Percentiles rank a stretch among this genome's conserved stretches.
Evolutionary conservation across 225 moss, liverwort and hornwort species (phyloP).

Genomic region (Ulota crispa): DNA sequence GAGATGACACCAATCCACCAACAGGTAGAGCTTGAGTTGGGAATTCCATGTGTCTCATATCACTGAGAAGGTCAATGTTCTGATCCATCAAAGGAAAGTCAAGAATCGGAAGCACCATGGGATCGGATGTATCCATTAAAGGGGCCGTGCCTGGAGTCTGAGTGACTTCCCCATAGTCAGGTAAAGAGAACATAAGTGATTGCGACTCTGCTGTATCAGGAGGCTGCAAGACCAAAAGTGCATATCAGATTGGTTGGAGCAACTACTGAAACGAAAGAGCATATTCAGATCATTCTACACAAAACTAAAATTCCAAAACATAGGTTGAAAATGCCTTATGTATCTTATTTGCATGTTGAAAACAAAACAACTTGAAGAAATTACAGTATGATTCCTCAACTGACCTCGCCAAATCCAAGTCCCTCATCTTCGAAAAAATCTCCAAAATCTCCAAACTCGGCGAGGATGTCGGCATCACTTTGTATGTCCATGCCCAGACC

Average conservation of each 20-base stretch:
- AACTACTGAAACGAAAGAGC: not conserved
- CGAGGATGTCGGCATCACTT: constrained; percentile 96
- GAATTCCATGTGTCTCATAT: constrained; percentile 47
- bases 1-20: constrained; percentile 39
- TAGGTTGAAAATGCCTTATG: not conserved
- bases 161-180: constrained; percentile 81
- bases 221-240: constrained; percentile 59
- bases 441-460: constrained; percentile 98
- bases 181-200: constrained; percentile 75
- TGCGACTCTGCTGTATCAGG: constrained; percentile 99
- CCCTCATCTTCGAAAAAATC: constrained; percentile 98
- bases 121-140: constrained; percentile 80
- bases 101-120: constrained; percentile 87
- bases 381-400: not conserved
- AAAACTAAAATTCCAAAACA: not conserved
- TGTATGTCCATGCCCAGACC: constrained; percentile 90
- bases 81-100: constrained; percentile 79
- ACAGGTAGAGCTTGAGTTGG: constrained; percentile 28
- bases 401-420: constrained; percentile 95
- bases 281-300: not conserved
- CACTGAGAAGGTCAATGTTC: constrained; percentile 60
- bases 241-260: constrained; percentile 1
- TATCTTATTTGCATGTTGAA: not conserved
- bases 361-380: not conserved
- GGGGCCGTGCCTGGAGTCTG: constrained; percentile 90